Conservation (phyloP, 345 rosid genomes). For the Eucalyptus cloeziana region DNA sequence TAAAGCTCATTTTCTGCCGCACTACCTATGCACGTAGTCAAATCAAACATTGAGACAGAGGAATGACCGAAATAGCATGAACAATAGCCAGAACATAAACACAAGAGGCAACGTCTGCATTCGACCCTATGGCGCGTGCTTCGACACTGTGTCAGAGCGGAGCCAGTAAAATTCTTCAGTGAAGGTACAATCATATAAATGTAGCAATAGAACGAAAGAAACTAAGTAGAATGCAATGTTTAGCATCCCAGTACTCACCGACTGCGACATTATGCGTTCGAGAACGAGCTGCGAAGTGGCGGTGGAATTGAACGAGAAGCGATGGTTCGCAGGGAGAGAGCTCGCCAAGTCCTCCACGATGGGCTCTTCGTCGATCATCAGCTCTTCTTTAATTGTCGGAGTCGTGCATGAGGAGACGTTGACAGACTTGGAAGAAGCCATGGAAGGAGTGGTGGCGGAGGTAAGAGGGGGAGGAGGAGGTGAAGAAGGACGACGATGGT, state of each 20-base stretch:
- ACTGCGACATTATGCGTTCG: constrained; percentile 93
- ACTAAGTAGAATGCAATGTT: not conserved
- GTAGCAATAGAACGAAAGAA: not conserved
- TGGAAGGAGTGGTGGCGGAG: not conserved
- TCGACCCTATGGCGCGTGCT: not conserved
- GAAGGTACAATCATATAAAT: not conserved
- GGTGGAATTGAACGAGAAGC: constrained; percentile 58
- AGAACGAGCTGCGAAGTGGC: constrained; percentile 89
- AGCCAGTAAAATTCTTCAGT: not conserved
- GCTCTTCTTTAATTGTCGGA: constrained; percentile 54
- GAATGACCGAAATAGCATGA: not conserved
- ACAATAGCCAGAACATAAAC: not conserved
- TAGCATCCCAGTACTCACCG: constrained; percentile 22
- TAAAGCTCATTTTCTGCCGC: not conserved
- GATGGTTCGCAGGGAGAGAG: not conserved
- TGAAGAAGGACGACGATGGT: constrained; percentile 3
- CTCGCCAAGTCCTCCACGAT: constrained; percentile 11
- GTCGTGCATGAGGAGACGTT: constrained; percentile 28
- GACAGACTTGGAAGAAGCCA: constrained; percentile 10
- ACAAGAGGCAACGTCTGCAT: not conserved
- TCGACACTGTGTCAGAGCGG: not conserved
- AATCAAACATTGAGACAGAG: not conserved
- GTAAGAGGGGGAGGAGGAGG: not conserved
- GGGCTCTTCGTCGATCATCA: constrained; percentile 3
- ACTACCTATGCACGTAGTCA: not conserved